Evolutionary conservation across 768 basidiomycete genomes (phyloP), one percentile per base, ranked within the genome.

Genomic region (Multifurca ochricompacta): DNA sequence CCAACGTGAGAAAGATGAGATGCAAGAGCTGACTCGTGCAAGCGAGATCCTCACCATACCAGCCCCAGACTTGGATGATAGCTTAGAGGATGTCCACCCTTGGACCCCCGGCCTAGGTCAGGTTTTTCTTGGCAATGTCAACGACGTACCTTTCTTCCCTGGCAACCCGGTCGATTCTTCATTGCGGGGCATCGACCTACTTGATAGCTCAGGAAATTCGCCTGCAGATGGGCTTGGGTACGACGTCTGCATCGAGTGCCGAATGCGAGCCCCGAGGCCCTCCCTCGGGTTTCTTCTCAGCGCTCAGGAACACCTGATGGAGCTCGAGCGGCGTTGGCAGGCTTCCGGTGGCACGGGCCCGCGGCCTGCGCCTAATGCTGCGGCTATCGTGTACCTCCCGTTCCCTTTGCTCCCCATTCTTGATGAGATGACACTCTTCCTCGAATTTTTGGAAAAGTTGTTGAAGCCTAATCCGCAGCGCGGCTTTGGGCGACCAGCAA

Each of bases 231-330:
- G 82, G 31, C 71, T 76, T 55, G 88, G 87, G 14, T 92, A 83
- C 64, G 85, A 91, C 63, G 79, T 95, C 39, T 93, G 90, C 66
- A 79, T 95, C 57, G 91, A 95, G 69, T 90, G 88, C 64, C 85
- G 88, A 63, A 89, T 93, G 59, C 71, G 80, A 31, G 87, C 88
- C 2, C 81, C 83, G 13, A 85, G 87, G 67, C 87, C 91, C 0
- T 74, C 75, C n/a, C 53, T 74, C 0, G 73, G 78, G 32, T 83
- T 87, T 62, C 68, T 91, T 34, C 75, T 81, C 47, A 82, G 81
- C 3, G 86, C 84, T 7, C 87, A 91, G 66, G 87, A 90, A 55
- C 86, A 90, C 61, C 64, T 92, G 9, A 69, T 68, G 28, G 74
- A 73, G 67, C 67, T 91, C 64, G 89, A 91, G 59, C 70, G 70